Evolutionary conservation across 202 grass and related monocot species (phyloP), one percentile per base, ranked within the genome.

Genomic region (Saccharum hybrid): DNA sequence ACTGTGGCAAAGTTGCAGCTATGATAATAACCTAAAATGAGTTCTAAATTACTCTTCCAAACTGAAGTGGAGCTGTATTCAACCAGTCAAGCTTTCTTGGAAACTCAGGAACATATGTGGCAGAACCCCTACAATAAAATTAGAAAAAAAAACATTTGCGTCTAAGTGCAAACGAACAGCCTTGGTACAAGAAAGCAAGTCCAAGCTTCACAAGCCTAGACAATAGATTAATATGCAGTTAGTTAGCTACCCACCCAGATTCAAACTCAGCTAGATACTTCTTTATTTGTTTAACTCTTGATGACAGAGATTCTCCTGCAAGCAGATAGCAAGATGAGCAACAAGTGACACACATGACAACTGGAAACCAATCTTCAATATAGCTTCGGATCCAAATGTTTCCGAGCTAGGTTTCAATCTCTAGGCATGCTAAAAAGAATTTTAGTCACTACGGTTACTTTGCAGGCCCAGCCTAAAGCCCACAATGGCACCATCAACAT

Each of bases 71-170:
- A 73, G 92, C 89, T 74, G 92, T 83, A 83, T 98, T 98, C 88
- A 98, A 84, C 96, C 96, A 98, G 62, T 98, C 96, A 63, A 95
- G 91, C 70, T 92, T 98, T 81, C 84, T 81, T 88, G 96, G 96
- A 75, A 98, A 95, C 87, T 95, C 92, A 76, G 96, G 90, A 63
- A 93, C 90, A 39, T 87, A 90, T 79, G 89, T 81, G 57, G 87
- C 87, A 43, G 92, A 95, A 40, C 83, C 92, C 87, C 96, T 98
- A 65, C 67, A 43, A 36, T 83, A 94, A 78, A 80, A 46, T 68
- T 65, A 81, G 33, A 43, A 36, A 36, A 36, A 82, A 86, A 84
- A 10, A 39, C 21, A 49, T 86, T 76, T 75, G 66, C 11, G 12
- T 66, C n/a, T 84, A 66, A 85, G 73, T 86, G 72, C 51, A 83